Conservation (phyloP, 2,329 filamentous ascomycete genomes). For the Diaporthe sp. region DNA sequence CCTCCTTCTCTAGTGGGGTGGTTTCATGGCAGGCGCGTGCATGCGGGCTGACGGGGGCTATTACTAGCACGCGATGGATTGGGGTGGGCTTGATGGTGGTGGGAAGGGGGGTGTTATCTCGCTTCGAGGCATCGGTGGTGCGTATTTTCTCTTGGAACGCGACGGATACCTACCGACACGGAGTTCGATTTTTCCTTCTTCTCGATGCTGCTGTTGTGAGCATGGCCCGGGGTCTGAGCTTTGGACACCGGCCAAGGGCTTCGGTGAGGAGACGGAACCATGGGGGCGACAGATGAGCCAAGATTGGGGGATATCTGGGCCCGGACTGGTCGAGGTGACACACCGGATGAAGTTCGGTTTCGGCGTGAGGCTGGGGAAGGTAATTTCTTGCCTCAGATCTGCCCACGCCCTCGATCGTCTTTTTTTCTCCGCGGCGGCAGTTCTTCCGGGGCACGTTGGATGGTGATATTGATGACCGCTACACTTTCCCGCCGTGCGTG, state of each 20-base stretch:
- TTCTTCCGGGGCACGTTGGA: conserved; percentile 9
- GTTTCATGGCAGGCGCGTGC: conserved; percentile 16
- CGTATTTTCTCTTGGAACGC: background rate
- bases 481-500: background rate
- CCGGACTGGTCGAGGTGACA: conserved; percentile 1
- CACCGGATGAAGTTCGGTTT: conserved; percentile 11
- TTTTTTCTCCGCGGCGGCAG: conserved; percentile 1
- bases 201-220: background rate
- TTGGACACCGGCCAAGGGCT: background rate
- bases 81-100: background rate
- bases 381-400: conserved; percentile 2
- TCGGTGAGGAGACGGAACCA: background rate
- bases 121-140: conserved; percentile 14
- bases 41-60: conserved; percentile 32
- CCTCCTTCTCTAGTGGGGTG: conserved; percentile 21
- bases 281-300: background rate
- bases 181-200: background rate
- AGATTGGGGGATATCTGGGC: conserved; percentile 8
- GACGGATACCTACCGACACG: conserved; percentile 10
- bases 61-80: conserved; percentile 14
- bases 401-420: background rate
- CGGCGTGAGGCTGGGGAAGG: conserved; percentile 1
- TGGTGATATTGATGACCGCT: conserved; percentile 19
- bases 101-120: conserved; percentile 8
- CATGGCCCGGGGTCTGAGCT: background rate